Evolutionary conservation across 768 basidiomycete genomes (phyloP), one percentile per base, ranked within the genome.

Genomic region (Trametes villosa): DNA sequence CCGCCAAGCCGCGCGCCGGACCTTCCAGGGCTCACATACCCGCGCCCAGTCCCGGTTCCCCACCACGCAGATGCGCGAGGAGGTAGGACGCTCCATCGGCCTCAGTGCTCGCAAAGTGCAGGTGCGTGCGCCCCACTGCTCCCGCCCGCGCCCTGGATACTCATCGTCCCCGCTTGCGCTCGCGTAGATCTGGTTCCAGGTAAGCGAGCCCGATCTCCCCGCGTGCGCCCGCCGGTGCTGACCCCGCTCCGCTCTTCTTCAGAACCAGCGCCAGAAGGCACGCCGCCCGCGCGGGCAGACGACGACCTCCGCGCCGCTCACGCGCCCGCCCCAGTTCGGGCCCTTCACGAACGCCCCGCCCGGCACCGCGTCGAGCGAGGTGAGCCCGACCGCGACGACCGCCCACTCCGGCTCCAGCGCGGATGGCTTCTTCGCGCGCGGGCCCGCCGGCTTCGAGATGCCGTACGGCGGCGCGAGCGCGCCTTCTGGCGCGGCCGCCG

Each of bases 131-230:
- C 34, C 51, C 34, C 44, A 27, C 9, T 40, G 36, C 50, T 48
- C 26, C 8, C 59, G 45, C 52, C 53, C 41, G 40, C 53, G 44
- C 33, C 24, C 31, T 34, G 33, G 24, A 26, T n/a, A 53, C 36
- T 56, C 31, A 60, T 52, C 67, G 58, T 67, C 31, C 45, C n/a
- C n/a, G n/a, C n/a, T n/a, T 15, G 20, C 40, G 36, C 67, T 88
- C 86, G 38, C n/a, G 3, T 68, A 94, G 92, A 92, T 94, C 66
- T 94, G 92, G 92, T 94, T 94, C 75, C 92, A 93, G 82, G 91
- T 90, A 73, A 74, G 71, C 60, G 31, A 45, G 52, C 36, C 45
- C 34, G 38, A 26, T 46, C 41, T 47, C 30, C 33, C 50, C 52
- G 44, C 57, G 58, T 41, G 59, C 67, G 24, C 60, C 58, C 53